phyloP scores from a whole-genome alignment of 257 asterid species.

The Petunia secreta region DNA sequence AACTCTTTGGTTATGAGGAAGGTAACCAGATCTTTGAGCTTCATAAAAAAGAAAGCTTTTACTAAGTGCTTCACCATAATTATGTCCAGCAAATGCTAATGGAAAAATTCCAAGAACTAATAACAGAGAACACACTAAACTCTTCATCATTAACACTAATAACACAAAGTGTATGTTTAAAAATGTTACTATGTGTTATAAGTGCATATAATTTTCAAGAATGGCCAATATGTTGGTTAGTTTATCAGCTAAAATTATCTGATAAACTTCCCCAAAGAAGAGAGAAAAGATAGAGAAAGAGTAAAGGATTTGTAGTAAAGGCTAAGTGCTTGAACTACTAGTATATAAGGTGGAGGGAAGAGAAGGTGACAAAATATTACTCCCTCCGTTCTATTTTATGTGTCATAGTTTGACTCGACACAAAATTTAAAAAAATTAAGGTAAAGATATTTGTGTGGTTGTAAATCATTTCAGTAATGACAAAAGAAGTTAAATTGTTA shows the following conservation, averaged over 20 bases:
- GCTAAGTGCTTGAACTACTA: slow-evolving; percentile 37
- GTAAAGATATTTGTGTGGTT: too few species aligned
- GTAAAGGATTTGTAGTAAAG: slow-evolving; percentile 23
- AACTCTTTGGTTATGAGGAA: slow-evolving; percentile 78
- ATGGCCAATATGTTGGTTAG: slow-evolving; percentile 30
- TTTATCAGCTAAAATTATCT: slow-evolving; percentile 39
- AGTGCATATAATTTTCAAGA: slow-evolving; percentile 9
- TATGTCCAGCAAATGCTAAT: slow-evolving; percentile 64
- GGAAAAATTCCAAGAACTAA: slow-evolving; percentile 52
- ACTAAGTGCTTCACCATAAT: slow-evolving; percentile 79
- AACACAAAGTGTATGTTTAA: slow-evolving; percentile 25
- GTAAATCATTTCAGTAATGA: too few species aligned
- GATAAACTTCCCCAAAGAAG: slow-evolving; percentile 40
- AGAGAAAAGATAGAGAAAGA: slow-evolving; percentile 26
- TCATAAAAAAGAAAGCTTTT: slow-evolving; percentile 90
- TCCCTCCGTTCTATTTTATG: too few species aligned
- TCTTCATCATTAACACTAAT: slow-evolving; percentile 48
- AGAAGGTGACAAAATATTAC: slow-evolving; percentile 41
- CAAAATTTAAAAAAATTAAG: too few species aligned
- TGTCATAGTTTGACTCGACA: too few species aligned
- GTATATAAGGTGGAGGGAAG: slow-evolving; percentile 71
- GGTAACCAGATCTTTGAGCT: slow-evolving; percentile 97
- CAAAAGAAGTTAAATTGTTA: too few species aligned
- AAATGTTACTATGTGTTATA: background rate
- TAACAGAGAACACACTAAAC: slow-evolving; percentile 53